Evolutionary conservation across 2,329 filamentous ascomycete genomes (phyloP).

Genomic region (Colletotrichum musicola): DNA sequence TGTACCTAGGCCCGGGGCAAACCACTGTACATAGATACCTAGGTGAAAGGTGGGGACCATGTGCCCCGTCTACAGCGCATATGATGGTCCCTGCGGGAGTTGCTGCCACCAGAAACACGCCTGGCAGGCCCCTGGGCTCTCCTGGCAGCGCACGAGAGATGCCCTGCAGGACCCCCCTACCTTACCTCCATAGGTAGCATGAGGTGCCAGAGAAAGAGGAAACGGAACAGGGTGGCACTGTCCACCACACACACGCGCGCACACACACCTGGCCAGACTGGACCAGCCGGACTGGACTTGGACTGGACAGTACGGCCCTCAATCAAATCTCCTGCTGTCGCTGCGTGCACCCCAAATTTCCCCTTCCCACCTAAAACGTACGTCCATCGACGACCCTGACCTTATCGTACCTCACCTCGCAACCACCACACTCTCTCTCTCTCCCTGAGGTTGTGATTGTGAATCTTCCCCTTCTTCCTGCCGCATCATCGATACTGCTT

Average conservation of each 20-base stretch:
- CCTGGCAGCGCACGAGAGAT: background rate
- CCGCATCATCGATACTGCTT: slow-evolving; percentile 40
- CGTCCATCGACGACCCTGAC: slow-evolving; percentile 3
- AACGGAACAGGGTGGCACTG: slow-evolving; percentile 30
- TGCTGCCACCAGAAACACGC: background rate
- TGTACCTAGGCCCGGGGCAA: background rate
- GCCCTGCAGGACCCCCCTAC: background rate
- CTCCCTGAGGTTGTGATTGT: slow-evolving; percentile 39
- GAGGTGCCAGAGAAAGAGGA: background rate
- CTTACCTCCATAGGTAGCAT: too few relatives aligned
- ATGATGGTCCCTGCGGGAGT: slow-evolving; percentile 4
- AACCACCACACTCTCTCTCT: slow-evolving; percentile 36
- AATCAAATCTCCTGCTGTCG: slow-evolving; percentile 35
- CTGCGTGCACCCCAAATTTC: slow-evolving; percentile 39
- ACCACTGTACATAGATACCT: too few relatives aligned
- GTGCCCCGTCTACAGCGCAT: background rate
- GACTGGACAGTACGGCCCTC: background rate
- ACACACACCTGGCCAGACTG: background rate
- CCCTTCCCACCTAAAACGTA: slow-evolving; percentile 39
- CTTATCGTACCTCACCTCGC: slow-evolving; percentile 28
- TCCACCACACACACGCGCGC: too few relatives aligned
- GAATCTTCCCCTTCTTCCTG: slow-evolving; percentile 32
- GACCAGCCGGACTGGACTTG: too few relatives aligned
- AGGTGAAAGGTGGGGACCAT: background rate
- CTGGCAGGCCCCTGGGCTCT: background rate